A percentile compares a stretch with the other conserved stretches of the same genome.
phyloP scores from a whole-genome alignment of 2,329 filamentous ascomycete genomes.

The Stemphylium beticola region DNA sequence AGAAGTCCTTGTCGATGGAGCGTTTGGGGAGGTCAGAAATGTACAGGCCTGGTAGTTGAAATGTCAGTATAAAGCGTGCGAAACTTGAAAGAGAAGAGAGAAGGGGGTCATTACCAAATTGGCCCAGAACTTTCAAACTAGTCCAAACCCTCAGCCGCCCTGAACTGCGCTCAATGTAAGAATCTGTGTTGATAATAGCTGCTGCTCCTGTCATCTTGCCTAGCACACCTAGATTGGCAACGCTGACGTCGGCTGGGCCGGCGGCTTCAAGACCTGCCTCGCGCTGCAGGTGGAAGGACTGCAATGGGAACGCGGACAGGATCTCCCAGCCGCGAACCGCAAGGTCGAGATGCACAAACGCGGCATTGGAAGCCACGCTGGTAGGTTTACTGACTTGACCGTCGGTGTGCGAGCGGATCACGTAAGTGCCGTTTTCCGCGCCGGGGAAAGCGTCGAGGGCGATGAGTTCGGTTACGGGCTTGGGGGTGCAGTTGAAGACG shows the following conservation, averaged over 20 bases:
- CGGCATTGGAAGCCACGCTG: constrained; percentile 52
- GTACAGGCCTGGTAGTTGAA: constrained; percentile 67
- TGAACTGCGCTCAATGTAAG: constrained; percentile 61
- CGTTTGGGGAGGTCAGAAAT: constrained; percentile 71
- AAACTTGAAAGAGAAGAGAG: not conserved
- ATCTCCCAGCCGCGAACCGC: constrained; percentile 77
- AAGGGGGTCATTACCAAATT: constrained; percentile 61
- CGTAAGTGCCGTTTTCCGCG: constrained; percentile 65
- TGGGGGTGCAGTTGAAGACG: constrained; percentile 78
- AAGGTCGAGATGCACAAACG: constrained; percentile 68
- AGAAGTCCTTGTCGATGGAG: constrained; percentile 68
- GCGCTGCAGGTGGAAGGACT: constrained; percentile 57
- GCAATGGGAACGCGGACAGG: constrained; percentile 73
- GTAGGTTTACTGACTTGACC: constrained; percentile 66
- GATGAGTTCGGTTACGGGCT: constrained; percentile 70
- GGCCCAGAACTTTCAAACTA: constrained; percentile 79
- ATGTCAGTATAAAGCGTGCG: constrained; percentile 9
- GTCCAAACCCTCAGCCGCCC: constrained; percentile 70
- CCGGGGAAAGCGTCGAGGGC: constrained; percentile 76
- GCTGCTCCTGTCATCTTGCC: constrained; percentile 91
- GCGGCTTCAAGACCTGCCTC: constrained; percentile 45
- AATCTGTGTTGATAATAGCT: constrained; percentile 70
- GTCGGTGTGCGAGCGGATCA: constrained; percentile 74
- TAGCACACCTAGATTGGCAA: constrained; percentile 78
- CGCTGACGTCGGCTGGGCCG: constrained; percentile 50